phyloP scores from a whole-genome alignment of 306 rosid genomes.

The Fagus sylvatica region DNA sequence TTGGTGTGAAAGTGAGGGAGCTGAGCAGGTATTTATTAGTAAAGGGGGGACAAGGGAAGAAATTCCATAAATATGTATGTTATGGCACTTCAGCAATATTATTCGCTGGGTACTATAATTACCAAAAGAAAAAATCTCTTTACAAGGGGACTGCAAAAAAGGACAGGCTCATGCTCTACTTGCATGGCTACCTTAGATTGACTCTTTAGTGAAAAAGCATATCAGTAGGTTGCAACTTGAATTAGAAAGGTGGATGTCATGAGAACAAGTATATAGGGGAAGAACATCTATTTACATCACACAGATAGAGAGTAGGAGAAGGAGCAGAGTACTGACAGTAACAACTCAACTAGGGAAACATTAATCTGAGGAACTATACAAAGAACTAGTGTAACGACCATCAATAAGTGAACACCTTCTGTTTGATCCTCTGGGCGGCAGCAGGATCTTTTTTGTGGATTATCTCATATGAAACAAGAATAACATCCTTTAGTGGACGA shows the following conservation, averaged over 20 bases:
- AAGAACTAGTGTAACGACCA: conserved; percentile 15
- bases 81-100: neutral
- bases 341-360: conserved; percentile 16
- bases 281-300: neutral
- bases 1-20: neutral
- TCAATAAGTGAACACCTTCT: conserved; percentile 58
- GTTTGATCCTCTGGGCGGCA: conserved; percentile 88
- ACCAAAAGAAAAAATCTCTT: neutral
- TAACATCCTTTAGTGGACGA: conserved; percentile 92
- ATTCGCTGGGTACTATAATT: neutral
- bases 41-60: neutral
- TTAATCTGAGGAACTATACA: conserved; percentile 5
- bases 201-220: neutral
- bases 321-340: neutral
- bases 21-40: neutral
- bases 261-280: neutral
- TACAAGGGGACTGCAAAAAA: neutral
- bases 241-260: neutral
- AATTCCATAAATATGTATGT: neutral
- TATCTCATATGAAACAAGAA: conserved; percentile 89
- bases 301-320: neutral
- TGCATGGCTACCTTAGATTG: neutral
- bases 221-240: neutral
- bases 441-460: conserved; percentile 89
- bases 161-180: neutral